Conservation (phyloP, 306 rosid genomes). For the Trifolium dubium region DNA sequence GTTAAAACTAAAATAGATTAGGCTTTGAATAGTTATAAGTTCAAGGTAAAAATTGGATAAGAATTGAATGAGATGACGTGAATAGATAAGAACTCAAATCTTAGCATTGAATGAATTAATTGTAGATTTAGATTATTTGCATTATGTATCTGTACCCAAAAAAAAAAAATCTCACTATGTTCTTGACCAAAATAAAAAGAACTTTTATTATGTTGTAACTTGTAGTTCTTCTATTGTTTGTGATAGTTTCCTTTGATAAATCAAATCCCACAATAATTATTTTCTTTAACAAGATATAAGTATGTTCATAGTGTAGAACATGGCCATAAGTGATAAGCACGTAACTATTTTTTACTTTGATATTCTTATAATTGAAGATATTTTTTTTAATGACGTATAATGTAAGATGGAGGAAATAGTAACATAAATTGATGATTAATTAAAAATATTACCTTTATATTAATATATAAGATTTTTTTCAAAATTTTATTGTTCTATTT, state of each 20-base stretch:
- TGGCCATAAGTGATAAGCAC: not conserved
- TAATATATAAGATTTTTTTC: too few species aligned
- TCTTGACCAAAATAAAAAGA: too few species aligned
- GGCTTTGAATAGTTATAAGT: not conserved
- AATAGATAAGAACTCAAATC: conserved; percentile 18
- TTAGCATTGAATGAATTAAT: not conserved
- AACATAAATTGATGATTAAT: too few species aligned
- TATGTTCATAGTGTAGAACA: conserved; percentile 3
- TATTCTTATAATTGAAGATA: too few species aligned
- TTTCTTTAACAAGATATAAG: not conserved
- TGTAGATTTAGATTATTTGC: not conserved
- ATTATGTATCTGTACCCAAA: not conserved
- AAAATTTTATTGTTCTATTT: too few species aligned
- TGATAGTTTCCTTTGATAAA: not conserved
- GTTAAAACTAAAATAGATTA: not conserved
- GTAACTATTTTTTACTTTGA: not conserved
- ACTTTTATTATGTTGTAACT: not conserved
- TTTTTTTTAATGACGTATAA: too few species aligned
- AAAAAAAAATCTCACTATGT: too few species aligned
- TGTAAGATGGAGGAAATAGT: too few species aligned
- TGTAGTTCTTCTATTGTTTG: not conserved
- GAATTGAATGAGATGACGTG: conserved; percentile 29
- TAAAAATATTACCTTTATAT: too few species aligned
- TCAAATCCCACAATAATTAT: not conserved
- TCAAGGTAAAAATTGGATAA: conserved; percentile 24